These are phyloP conservation scores for Epicoccum sorghinum DNA, from an alignment of 2,329 filamentous ascomycete genomes.

Conservation along the genomic window DNA sequence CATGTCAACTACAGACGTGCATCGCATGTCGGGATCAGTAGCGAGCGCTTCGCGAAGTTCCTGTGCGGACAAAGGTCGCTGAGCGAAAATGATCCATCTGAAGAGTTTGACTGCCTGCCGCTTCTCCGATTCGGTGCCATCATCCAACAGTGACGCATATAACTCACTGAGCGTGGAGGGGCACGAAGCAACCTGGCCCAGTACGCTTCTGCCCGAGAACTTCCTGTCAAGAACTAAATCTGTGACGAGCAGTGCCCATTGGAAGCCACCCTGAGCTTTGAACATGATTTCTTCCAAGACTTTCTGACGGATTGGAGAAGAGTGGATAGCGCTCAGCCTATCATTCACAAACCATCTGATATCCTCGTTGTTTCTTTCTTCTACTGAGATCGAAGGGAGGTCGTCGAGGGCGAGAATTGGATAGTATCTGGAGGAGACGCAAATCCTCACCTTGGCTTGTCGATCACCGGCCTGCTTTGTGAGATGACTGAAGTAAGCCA, in stretches of 20 bases:
- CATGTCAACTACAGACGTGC: not conserved
- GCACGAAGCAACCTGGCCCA: not conserved
- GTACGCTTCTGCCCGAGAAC: not conserved
- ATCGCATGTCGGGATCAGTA: not conserved
- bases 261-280: not conserved
- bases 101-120: not conserved
- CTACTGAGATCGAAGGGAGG: not conserved
- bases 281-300: not conserved
- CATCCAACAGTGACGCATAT: not conserved
- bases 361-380: not conserved
- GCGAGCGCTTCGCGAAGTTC: not conserved
- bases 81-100: not conserved
- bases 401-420: not conserved
- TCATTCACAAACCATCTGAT: not conserved
- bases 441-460: not conserved
- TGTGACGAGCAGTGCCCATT: not conserved
- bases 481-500: not conserved
- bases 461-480: not conserved
- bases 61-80: not conserved
- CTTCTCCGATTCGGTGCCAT: not conserved
- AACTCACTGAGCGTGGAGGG: not conserved
- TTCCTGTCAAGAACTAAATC: not conserved
- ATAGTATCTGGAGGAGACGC: constrained; percentile 1
- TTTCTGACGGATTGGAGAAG: not conserved
- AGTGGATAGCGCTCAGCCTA: not conserved